Evolutionary conservation across 257 asterid species (phyloP).

Genomic region (Ehretia macrophylla): DNA sequence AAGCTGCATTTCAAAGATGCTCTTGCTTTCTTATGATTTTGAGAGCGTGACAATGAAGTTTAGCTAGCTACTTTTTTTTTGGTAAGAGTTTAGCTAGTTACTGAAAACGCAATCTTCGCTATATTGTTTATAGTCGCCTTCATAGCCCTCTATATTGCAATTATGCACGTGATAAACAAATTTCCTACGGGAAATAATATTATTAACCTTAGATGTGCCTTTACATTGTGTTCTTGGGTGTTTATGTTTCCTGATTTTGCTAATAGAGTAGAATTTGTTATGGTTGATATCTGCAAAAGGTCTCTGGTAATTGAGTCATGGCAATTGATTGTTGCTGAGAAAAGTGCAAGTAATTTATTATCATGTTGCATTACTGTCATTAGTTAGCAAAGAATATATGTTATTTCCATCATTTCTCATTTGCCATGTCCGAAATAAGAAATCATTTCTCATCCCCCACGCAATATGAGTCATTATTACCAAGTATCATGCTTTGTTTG

Average conservation of each 20-base stretch:
- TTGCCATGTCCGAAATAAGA: slow-evolving; percentile 17
- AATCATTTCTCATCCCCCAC: slow-evolving; percentile 15
- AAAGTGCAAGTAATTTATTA: slow-evolving; percentile 11
- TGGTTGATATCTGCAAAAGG: slow-evolving; percentile 19
- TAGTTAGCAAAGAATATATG: not conserved
- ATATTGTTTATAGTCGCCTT: too few species aligned
- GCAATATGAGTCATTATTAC: slow-evolving; percentile 22
- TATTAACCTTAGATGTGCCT: too few species aligned
- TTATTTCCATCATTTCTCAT: slow-evolving; percentile 6
- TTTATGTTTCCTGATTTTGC: too few species aligned
- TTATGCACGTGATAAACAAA: too few species aligned
- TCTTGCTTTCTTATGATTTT: slow-evolving; percentile 3
- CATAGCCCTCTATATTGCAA: too few species aligned
- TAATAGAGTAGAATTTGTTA: not conserved
- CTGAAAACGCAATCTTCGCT: too few species aligned
- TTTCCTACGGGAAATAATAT: too few species aligned
- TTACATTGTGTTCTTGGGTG: too few species aligned
- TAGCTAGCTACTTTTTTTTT: too few species aligned
- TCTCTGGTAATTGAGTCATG: not conserved
- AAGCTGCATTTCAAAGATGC: slow-evolving; percentile 15
- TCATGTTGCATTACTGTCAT: not conserved
- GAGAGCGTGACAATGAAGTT: too few species aligned
- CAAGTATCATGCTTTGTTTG: not conserved
- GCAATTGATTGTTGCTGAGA: slow-evolving; percentile 11
- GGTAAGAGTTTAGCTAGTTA: too few species aligned